These are phyloP conservation scores for Zostera marina DNA, from an alignment of 116 monocot species.

Conservation along the genomic window DNA sequence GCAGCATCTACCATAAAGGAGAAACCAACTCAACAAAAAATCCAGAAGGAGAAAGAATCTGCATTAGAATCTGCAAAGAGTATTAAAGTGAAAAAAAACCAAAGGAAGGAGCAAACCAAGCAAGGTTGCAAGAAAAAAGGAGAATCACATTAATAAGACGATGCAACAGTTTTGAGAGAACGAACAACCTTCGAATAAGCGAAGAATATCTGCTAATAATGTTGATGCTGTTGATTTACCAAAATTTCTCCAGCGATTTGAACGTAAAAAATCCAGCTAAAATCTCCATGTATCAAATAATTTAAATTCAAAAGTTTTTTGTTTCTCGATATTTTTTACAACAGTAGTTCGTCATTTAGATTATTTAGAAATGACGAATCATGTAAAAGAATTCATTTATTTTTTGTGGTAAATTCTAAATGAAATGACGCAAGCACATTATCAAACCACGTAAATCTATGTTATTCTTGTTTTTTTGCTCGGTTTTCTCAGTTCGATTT, in stretches of 20 bases:
- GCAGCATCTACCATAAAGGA: conserved; percentile 22
- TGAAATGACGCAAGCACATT: too few relatives aligned
- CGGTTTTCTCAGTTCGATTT: too few relatives aligned
- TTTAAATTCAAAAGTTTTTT: too few relatives aligned
- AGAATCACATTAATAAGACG: background rate
- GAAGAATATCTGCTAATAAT: background rate
- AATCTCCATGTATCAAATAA: too few relatives aligned
- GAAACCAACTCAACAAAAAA: conserved; percentile 29
- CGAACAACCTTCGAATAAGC: background rate
- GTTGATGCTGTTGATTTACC: conserved; percentile 3
- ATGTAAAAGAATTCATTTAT: too few relatives aligned
- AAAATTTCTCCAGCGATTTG: conserved; percentile 7
- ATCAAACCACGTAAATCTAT: too few relatives aligned
- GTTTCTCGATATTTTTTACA: too few relatives aligned
- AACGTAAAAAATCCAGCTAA: background rate
- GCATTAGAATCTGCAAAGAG: conserved; percentile 50
- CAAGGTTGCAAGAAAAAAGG: conserved; percentile 8
- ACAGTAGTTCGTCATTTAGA: too few relatives aligned
- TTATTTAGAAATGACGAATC: too few relatives aligned
- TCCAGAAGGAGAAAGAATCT: conserved; percentile 42
- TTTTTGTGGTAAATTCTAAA: too few relatives aligned
- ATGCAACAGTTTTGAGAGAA: conserved; percentile 5
- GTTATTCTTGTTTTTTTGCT: too few relatives aligned
- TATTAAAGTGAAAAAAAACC: conserved; percentile 52
- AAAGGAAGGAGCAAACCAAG: conserved; percentile 74